Conservation (phyloP, 108 stramenopile species). For the Pinguiococcus pyrenoidosus region DNA sequence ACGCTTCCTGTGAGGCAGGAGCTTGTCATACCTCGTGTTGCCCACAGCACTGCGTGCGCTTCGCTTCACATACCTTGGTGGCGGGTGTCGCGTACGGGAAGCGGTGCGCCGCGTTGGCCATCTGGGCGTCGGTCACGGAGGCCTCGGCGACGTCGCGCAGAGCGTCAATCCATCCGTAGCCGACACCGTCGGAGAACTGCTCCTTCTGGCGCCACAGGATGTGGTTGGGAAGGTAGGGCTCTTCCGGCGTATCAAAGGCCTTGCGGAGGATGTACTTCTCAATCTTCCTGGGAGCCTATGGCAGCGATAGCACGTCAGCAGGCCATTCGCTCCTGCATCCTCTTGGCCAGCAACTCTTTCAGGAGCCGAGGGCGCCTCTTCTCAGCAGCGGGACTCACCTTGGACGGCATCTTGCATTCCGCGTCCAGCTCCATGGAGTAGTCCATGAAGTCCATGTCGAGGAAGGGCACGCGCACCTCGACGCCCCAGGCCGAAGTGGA, state of each 20-base stretch:
- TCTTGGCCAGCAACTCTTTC: too few species aligned
- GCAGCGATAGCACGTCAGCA: too few species aligned
- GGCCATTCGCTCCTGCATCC: too few species aligned
- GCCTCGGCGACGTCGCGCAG: constrained; percentile 74
- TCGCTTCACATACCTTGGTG: constrained; percentile 49
- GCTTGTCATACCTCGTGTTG: neutral
- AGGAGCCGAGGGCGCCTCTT: too few species aligned
- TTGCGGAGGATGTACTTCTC: constrained; percentile 94
- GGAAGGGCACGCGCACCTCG: constrained; percentile 89
- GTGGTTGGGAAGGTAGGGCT: constrained; percentile 87
- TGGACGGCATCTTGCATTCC: constrained; percentile 77
- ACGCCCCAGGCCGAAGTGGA: constrained; percentile 95
- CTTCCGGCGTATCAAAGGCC: constrained; percentile 95
- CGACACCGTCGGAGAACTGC: constrained; percentile 97
- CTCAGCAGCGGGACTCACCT: too few species aligned
- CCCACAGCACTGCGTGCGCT: neutral
- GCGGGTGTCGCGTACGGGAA: constrained; percentile 94
- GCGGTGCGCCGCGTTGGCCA: constrained; percentile 68
- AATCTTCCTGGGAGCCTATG: too few species aligned
- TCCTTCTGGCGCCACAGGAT: constrained; percentile 99
- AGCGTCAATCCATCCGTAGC: constrained; percentile 92
- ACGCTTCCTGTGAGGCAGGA: constrained; percentile 47
- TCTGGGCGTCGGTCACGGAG: constrained; percentile 71
- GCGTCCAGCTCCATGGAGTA: constrained; percentile 89
- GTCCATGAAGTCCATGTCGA: constrained; percentile 90